Conservation (phyloP, 2,329 filamentous ascomycete genomes). For the Uncinocarpus reesii region DNA sequence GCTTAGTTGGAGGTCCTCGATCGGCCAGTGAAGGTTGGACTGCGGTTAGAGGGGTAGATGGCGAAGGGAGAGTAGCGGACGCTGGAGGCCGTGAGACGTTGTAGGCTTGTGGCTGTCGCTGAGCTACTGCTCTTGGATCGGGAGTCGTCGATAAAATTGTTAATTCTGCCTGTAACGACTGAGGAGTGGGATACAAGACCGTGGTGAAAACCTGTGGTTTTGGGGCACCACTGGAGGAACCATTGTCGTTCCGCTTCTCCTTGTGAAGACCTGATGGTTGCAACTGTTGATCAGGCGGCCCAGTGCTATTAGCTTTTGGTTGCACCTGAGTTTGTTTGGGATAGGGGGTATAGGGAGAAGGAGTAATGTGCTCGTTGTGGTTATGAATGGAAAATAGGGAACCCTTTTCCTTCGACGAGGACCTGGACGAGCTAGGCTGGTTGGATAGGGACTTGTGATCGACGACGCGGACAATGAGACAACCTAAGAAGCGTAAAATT, state of each 20-base stretch:
- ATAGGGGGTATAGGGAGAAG: slow-evolving; percentile 72
- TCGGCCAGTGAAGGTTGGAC: slow-evolving; percentile 34
- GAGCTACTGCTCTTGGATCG: slow-evolving; percentile 41
- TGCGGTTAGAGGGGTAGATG: slow-evolving; percentile 55
- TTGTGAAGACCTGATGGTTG: slow-evolving; percentile 40
- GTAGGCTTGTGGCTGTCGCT: slow-evolving; percentile 38
- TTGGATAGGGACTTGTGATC: slow-evolving; percentile 63
- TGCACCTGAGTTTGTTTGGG: slow-evolving; percentile 42
- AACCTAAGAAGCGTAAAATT: slow-evolving; percentile 39
- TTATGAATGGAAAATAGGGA: slow-evolving; percentile 81
- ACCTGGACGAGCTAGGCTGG: slow-evolving; percentile 48
- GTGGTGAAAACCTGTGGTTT: slow-evolving; percentile 59
- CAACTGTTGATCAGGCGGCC: not conserved
- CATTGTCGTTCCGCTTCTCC: slow-evolving; percentile 49
- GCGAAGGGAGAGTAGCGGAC: slow-evolving; percentile 45
- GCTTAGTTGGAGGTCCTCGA: slow-evolving; percentile 50
- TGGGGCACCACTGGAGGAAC: slow-evolving; percentile 42
- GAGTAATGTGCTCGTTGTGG: slow-evolving; percentile 79
- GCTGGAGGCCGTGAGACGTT: slow-evolving; percentile 34
- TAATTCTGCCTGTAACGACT: slow-evolving; percentile 66
- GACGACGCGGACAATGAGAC: slow-evolving; percentile 87
- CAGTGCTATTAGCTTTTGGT: slow-evolving; percentile 30
- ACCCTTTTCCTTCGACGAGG: slow-evolving; percentile 51
- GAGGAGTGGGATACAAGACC: slow-evolving; percentile 73
- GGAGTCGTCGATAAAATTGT: slow-evolving; percentile 65